Evolutionary conservation across 2,329 filamentous ascomycete genomes (phyloP), one percentile per base, ranked within the genome.

Genomic region (Endoconidiophora polonica): DNA sequence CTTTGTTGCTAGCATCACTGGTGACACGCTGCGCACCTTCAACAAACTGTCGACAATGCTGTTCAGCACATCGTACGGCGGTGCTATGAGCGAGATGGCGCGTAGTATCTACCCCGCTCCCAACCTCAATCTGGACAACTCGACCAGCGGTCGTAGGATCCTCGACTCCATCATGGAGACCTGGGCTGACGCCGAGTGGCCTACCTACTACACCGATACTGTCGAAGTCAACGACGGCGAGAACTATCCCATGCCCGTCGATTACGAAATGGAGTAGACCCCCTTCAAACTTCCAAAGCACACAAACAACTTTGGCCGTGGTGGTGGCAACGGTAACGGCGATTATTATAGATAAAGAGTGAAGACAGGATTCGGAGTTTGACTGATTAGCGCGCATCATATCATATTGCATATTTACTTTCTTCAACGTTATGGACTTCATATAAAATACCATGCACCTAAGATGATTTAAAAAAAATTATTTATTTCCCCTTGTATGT

Each of bases 1-100:
- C 24, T 52, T 75, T 20, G 77, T 84, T 2, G 78, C 76, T 12
- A 62, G 72, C 5, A 66, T 71, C 63, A 83, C 79, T 0, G 74
- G 76, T 48, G 78, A 82, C 59, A 59, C 56, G 54, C 38, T 70
- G 7, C 65, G 69, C 16, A 44, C 58, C 24, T 71, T 66, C 65
- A 55, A 59, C 2, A 46, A 58, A 3, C 61, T 75, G 5, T 59
- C 66, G 23, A 58, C 61, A 44, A 63, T 69, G 54, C 74, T 65
- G 61, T 68, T 71, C 55, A 79, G 79, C 59, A 58, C 58, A 46
- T 76, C 72, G 5, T 76, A 76, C 52, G 70, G 71, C 2, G 75
- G 75, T 0, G 52, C 60, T 29, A 67, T 71, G 55, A 71, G 69
- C 58, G 57, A 53, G 5, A 58, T 56, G 18, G 62, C 62, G 36